Conservation (phyloP, 2,329 filamentous ascomycete species). For the Ophiosphaerella korrae region DNA sequence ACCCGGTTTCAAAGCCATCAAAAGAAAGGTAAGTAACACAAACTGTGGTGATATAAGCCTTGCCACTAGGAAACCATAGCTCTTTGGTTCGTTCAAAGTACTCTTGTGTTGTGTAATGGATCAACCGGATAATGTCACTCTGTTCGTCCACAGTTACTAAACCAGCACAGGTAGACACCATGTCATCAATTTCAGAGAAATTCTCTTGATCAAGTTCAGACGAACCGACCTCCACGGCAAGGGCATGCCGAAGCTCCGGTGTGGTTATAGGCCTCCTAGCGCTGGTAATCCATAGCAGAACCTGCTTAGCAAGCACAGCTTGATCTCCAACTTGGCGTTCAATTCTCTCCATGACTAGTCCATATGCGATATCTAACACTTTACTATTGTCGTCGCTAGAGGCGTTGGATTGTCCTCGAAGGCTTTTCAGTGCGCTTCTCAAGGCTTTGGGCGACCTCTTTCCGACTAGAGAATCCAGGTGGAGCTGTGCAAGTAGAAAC, state of each 20-base stretch:
- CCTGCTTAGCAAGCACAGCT: constrained; percentile 43
- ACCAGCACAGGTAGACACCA: constrained; percentile 24
- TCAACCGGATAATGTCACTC: constrained; percentile 32
- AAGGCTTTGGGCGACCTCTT: constrained; percentile 10
- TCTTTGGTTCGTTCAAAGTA: constrained; percentile 34
- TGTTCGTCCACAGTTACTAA: constrained; percentile 24
- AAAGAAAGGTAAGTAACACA: constrained; percentile 41
- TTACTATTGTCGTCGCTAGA: not conserved
- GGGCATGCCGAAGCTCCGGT: constrained; percentile 16
- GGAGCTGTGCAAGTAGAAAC: constrained; percentile 14
- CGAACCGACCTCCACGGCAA: constrained; percentile 14
- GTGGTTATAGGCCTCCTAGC: constrained; percentile 20
- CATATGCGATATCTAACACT: constrained; percentile 12
- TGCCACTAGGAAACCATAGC: constrained; percentile 31
- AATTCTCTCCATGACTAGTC: constrained; percentile 41
- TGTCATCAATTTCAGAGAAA: constrained; percentile 11
- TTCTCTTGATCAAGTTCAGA: constrained; percentile 11
- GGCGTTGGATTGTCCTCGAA: not conserved
- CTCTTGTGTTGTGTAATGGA: constrained; percentile 32
- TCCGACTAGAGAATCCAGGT: constrained; percentile 14
- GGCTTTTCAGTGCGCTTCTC: constrained; percentile 2
- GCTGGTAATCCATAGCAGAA: constrained; percentile 18
- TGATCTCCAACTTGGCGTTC: constrained; percentile 41
- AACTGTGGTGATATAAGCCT: constrained; percentile 22
- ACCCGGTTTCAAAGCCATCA: constrained; percentile 18